phyloP scores from a whole-genome alignment of 352 stramenopile genomes.

The Pythium utonaiense region DNA sequence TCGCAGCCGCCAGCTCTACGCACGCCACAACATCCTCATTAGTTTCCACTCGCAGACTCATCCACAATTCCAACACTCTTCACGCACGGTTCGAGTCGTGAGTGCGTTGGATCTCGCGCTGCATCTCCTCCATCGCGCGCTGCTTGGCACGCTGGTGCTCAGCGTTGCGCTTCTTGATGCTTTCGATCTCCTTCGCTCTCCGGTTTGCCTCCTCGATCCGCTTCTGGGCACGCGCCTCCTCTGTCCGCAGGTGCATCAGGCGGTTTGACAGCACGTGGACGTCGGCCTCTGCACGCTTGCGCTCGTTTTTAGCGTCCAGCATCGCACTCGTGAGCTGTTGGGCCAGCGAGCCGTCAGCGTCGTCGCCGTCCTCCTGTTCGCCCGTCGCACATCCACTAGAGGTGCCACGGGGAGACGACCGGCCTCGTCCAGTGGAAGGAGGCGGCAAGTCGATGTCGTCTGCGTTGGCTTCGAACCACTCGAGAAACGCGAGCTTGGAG shows the following conservation, averaged over 20 bases:
- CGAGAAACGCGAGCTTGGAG: constrained; percentile 58
- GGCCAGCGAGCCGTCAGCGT: constrained; percentile 3
- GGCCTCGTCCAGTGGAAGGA: background rate
- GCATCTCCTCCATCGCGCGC: constrained; percentile 45
- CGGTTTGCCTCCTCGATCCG: constrained; percentile 69
- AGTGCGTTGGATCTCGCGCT: constrained; percentile 44
- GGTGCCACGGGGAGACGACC: background rate
- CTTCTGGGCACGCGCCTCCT: constrained; percentile 53
- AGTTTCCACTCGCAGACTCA: no score
- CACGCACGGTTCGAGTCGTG: constrained; percentile 54
- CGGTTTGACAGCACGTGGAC: constrained; percentile 59
- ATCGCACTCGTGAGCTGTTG: constrained; percentile 39
- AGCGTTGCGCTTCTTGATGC: constrained; percentile 56
- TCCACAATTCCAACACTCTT: no score
- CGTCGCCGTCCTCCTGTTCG: background rate
- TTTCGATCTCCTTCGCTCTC: constrained; percentile 54
- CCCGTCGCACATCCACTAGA: background rate
- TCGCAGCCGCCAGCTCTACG: constrained; percentile 26
- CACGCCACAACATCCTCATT: background rate
- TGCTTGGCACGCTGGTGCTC: constrained; percentile 48
- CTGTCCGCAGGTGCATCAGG: constrained; percentile 51
- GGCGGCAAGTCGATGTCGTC: constrained; percentile 50
- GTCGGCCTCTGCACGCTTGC: constrained; percentile 52
- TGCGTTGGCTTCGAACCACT: constrained; percentile 70
- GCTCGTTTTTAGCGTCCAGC: constrained; percentile 57